These are phyloP conservation scores for Annona squamosa DNA, from an alignment of 164 flowering plant species.

Conservation along the genomic window DNA sequence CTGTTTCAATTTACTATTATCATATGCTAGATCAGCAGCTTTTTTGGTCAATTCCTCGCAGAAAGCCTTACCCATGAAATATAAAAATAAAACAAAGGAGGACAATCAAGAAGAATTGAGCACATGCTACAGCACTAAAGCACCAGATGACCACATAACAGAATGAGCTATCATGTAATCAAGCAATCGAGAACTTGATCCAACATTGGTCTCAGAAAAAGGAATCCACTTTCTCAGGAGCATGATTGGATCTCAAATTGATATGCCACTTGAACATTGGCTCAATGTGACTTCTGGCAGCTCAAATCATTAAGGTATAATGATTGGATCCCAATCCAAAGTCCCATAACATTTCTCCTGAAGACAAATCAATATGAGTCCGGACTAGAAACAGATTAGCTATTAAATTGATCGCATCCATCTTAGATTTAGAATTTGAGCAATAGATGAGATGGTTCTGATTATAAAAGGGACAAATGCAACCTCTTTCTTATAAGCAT, in stretches of 20 bases:
- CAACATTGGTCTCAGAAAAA: not conserved
- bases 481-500: not conserved
- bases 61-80: slow-evolving; percentile 42
- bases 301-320: no score
- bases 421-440: not conserved
- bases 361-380: not conserved
- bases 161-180: not conserved
- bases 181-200: not conserved
- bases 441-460: not conserved
- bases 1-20: slow-evolving; percentile 61
- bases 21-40: slow-evolving; percentile 54
- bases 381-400: not conserved
- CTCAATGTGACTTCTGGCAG: no score
- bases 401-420: not conserved
- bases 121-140: not conserved
- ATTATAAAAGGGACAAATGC: not conserved
- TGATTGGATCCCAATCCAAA: not conserved
- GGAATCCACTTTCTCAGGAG: not conserved
- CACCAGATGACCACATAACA: not conserved
- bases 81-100: not conserved
- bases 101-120: not conserved
- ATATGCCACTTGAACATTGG: not conserved
- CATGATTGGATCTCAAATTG: not conserved
- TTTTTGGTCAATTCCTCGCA: slow-evolving; percentile 63
- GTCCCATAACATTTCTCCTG: no score